phyloP scores from a whole-genome alignment of 2,329 filamentous ascomycete genomes.

The Ciborinia camelliae region DNA sequence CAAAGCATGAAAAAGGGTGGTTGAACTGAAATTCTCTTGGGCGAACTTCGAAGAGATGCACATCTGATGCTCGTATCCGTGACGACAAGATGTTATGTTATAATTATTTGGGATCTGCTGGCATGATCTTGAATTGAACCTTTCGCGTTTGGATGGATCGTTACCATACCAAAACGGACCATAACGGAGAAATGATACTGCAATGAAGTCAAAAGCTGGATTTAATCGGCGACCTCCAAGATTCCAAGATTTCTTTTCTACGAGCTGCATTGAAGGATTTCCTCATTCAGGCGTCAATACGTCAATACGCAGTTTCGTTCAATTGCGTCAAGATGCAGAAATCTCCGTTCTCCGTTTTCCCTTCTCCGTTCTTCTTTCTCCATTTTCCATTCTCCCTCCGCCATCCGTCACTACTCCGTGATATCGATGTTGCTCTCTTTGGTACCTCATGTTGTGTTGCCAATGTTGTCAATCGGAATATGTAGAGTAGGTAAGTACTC shows the following conservation, averaged over 20 bases:
- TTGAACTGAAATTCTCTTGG: conserved; percentile 15
- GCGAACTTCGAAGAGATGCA: conserved; percentile 1
- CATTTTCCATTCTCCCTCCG: too few species aligned
- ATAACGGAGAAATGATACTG: conserved; percentile 19
- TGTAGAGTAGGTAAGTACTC: not conserved
- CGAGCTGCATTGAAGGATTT: not conserved
- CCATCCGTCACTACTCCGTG: too few species aligned
- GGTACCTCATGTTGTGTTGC: not conserved
- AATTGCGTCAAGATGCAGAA: not conserved
- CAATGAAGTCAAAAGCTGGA: conserved; percentile 5
- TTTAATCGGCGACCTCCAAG: conserved; percentile 10
- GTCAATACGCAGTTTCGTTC: not conserved
- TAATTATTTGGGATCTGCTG: conserved; percentile 17
- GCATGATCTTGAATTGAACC: conserved; percentile 18
- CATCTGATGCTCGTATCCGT: conserved; percentile 14
- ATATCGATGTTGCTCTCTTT: not conserved
- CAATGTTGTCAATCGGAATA: not conserved
- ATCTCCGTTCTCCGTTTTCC: too few species aligned
- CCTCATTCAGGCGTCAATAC: conserved; percentile 6
- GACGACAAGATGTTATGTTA: conserved; percentile 22
- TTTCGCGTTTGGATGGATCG: conserved; percentile 15
- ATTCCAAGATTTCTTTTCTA: not conserved
- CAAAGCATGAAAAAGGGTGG: conserved; percentile 15
- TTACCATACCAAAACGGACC: too few species aligned
- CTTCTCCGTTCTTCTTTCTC: too few species aligned